Evolutionary conservation across 805 yeast genomes (phyloP), one percentile per base, ranked within the genome.

Genomic region (Debaryomyces prosopidis): DNA sequence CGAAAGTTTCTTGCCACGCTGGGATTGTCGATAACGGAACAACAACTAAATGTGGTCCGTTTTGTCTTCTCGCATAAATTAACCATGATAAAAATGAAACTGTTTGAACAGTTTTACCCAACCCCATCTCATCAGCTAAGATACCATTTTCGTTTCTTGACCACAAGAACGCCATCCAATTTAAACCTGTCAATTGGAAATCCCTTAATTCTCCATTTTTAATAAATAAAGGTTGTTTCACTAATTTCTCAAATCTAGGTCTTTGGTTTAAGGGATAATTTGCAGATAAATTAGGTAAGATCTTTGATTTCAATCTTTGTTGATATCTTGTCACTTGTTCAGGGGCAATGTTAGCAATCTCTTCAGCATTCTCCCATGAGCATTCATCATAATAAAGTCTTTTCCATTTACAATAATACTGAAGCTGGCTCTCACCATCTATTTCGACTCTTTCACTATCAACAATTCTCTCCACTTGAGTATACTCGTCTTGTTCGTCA

Each of bases 121-220:
- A 77, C 44, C 99, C 99, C 99, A 94, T 94, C 66, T 94, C 99
- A 72, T 94, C 99, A 4, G 99, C 99, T 35, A 94, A 72, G 41
- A 94, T 94, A 45, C 99, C 98, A 65, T 94, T 94, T 69, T 94
- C 97, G 66, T 92, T 89, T 58, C 97, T 81, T 3, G 96, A 89
- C 99, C 99, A 94, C 49, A 94, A 72, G 63, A 92, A 94, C 0
- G 99, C 99, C 99, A 94, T 94, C 99, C 99, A 94, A 67, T 94
- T 94, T 50, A 94, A 78, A 45, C 99, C 99, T 0, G 99, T 94
- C 64, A 94, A 77, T 73, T 94, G 99, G 79, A 94, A 94, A 70
- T 94, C 99, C 64, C 99, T 82, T 52, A 94, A 76, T 63, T 87
- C 94, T 41, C 97, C 97, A 59, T 86, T 84, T 62, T 90, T 90